Evolutionary conservation across 176 grass and related monocot genomes (phyloP), one percentile per base, ranked within the genome.

Genomic region (Triticum turgidum): DNA sequence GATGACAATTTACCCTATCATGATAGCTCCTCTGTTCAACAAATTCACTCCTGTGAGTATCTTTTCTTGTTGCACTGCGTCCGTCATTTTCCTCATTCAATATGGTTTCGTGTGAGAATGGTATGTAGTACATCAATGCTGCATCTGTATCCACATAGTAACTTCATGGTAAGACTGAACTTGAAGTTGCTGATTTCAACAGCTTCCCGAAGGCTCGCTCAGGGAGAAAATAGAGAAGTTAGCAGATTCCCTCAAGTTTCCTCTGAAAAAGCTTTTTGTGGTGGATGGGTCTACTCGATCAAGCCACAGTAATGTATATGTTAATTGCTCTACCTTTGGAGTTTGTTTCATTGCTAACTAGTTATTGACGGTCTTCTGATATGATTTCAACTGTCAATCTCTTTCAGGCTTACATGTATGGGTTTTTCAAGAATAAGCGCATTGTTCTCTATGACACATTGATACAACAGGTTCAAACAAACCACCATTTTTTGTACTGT

Each of bases 381-480:
- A 29, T 51, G 61, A 61, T 84, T 83, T 91, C 14, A 89, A 88
- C 32, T 67, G 18, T 63, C 8, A 79, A 56, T 77, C 51, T 88
- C 51, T 83, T 84, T 83, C 90, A 99, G 97, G 97, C 97, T 65
- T 97, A 99, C 87, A 97, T 99, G 94, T 99, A 99, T 86, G 97
- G 94, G 5, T 99, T 99, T 82, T 97, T 97, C 83, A 99, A 99
- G 88, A 99, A 99, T 61, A 99, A 99, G 70, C 92, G 97, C 32
- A 99, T 99, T 82, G 97, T 99, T 86, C 94, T 97, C 11, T 99
- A 99, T 77, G 97, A 99, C 89, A 99, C 97, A 69, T 92, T 99
- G 88, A 89, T 99, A 90, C 97, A 99, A 75, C 97, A 99, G 97
- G 97, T 99, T 78, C 37, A 58, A 37, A 34, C 11, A 77, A 61